phyloP scores from a whole-genome alignment of 2,329 filamentous ascomycete genomes.

The Bisporella sp. region DNA sequence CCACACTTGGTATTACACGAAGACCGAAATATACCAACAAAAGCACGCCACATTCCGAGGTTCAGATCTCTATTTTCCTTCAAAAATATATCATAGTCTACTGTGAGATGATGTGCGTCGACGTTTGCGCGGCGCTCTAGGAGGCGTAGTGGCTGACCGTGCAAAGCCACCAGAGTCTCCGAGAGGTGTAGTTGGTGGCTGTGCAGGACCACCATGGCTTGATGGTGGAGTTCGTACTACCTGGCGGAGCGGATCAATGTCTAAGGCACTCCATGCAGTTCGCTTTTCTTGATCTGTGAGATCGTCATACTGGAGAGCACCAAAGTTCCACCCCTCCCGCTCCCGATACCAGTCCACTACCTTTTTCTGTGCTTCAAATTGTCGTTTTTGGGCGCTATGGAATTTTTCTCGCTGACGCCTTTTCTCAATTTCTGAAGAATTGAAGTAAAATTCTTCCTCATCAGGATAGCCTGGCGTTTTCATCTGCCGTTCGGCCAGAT shows the following conservation, averaged over 20 bases:
- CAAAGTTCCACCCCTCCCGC: neutral
- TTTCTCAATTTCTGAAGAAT: slow-evolving; percentile 9
- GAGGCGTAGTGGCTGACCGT: too few relatives aligned
- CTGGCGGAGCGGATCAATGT: neutral
- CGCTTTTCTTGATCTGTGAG: neutral
- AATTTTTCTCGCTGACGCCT: neutral
- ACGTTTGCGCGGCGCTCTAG: too few relatives aligned
- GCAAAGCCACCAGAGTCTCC: too few relatives aligned
- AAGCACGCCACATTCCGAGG: too few relatives aligned
- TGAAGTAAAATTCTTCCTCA: slow-evolving; percentile 12
- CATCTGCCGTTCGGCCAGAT: slow-evolving; percentile 8
- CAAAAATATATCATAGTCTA: too few relatives aligned
- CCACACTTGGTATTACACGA: too few relatives aligned
- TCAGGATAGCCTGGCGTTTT: slow-evolving; percentile 7
- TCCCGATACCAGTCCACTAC: neutral
- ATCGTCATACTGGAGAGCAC: neutral
- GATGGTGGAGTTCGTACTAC: too few relatives aligned
- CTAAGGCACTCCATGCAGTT: neutral
- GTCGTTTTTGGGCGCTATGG: neutral
- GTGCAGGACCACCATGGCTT: too few relatives aligned
- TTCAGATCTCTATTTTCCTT: too few relatives aligned
- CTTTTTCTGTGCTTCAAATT: neutral
- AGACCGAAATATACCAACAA: too few relatives aligned
- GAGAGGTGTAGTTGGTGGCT: too few relatives aligned
- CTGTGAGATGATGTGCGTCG: too few relatives aligned